Conservation (phyloP, 2,329 filamentous ascomycete genomes). For the Colletotrichum spaethianum region DNA sequence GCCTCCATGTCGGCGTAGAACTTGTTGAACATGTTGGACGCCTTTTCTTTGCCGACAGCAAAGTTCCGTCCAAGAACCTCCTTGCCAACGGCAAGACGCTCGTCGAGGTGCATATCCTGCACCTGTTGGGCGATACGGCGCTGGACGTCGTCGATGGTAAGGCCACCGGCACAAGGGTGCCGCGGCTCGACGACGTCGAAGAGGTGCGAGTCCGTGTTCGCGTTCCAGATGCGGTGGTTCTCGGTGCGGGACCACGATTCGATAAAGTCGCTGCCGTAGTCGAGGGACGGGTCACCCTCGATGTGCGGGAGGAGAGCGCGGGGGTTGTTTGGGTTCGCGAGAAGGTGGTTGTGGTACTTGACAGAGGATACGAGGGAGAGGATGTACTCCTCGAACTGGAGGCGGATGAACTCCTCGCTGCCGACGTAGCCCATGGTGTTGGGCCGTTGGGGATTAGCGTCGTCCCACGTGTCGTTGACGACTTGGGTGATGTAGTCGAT, state of each 20-base stretch:
- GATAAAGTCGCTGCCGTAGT: slow-evolving; percentile 89
- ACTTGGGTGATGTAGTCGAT: slow-evolving; percentile 96
- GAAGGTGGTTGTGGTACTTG: slow-evolving; percentile 85
- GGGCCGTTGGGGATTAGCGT: slow-evolving; percentile 88
- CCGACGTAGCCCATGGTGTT: slow-evolving; percentile 95
- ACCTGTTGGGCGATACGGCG: slow-evolving; percentile 91
- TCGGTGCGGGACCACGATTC: slow-evolving; percentile 90
- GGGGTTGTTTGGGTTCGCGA: slow-evolving; percentile 67
- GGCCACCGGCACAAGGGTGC: slow-evolving; percentile 92
- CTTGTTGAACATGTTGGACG: slow-evolving; percentile 87
- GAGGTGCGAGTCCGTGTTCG: slow-evolving; percentile 84
- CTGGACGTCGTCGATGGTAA: slow-evolving; percentile 95
- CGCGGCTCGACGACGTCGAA: slow-evolving; percentile 95
- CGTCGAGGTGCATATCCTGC: slow-evolving; percentile 93
- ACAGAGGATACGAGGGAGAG: slow-evolving; percentile 88
- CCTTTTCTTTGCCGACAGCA: slow-evolving; percentile 89
- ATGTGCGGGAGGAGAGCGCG: slow-evolving; percentile 74
- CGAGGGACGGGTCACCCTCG: slow-evolving; percentile 86
- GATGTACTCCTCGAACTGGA: slow-evolving; percentile 98
- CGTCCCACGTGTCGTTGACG: slow-evolving; percentile 97
- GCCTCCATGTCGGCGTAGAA: slow-evolving; percentile 91
- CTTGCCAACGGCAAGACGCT: slow-evolving; percentile 84
- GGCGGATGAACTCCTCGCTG: slow-evolving; percentile 96
- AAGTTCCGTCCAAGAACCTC: slow-evolving; percentile 91
- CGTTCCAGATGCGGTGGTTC: slow-evolving; percentile 91